These are phyloP conservation scores for Corylus americana DNA, from an alignment of 306 rosid species.

Conservation along the genomic window DNA sequence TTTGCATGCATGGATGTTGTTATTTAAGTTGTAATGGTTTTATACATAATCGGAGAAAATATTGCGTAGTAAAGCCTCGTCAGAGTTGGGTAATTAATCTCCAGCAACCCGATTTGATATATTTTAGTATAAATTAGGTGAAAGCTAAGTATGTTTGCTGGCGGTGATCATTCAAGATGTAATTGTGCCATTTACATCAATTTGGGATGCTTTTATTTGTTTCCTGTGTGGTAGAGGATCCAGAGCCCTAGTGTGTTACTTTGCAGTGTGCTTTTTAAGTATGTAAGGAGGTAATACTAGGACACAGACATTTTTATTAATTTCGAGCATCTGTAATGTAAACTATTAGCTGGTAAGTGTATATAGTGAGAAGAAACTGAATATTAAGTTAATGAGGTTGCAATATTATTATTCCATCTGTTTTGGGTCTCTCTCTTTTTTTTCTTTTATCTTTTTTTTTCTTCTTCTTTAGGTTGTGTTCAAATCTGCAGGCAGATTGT, in stretches of 20 bases:
- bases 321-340: slow-evolving; percentile 17
- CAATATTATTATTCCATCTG: background rate
- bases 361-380: slow-evolving; percentile 22
- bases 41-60: background rate
- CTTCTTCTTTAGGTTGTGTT: background rate
- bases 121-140: background rate
- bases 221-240: slow-evolving; percentile 1
- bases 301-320: background rate
- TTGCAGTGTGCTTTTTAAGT: slow-evolving; percentile 25
- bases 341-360: slow-evolving; percentile 22
- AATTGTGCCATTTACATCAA: background rate
- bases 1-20: background rate
- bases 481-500: background rate
- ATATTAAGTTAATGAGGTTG: slow-evolving; percentile 14
- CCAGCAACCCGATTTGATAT: background rate
- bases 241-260: slow-evolving; percentile 11
- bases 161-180: background rate
- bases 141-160: background rate
- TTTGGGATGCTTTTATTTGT: background rate
- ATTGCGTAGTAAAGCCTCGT: background rate
- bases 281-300: background rate
- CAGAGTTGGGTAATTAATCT: background rate
- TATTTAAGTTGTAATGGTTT: background rate
- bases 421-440: background rate
- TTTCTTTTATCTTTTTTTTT: accelerated